These are phyloP conservation scores for Suillus americanus DNA, from an alignment of 768 basidiomycete species.

Conservation along the genomic window DNA sequence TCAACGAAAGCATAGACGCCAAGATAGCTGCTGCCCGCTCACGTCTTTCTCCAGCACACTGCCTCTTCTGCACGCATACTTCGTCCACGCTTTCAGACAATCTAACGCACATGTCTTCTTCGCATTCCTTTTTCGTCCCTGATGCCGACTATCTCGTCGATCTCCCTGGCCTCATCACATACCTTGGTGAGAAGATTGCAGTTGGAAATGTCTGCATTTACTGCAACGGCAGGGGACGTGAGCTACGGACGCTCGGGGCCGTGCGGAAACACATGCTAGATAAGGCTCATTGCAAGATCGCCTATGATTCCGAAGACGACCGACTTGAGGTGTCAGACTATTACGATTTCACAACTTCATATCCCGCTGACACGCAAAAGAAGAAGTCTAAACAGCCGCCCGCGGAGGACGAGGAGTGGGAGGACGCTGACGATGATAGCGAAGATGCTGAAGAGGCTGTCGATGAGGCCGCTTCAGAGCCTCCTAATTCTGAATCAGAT, in stretches of 20 bases:
- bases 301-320: constrained; percentile 80
- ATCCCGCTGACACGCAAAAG: constrained; percentile 48
- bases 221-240: constrained; percentile 81
- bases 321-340: constrained; percentile 87
- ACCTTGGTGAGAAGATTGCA: constrained; percentile 91
- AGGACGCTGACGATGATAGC: constrained; percentile 32
- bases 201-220: constrained; percentile 92
- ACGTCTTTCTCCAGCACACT: constrained; percentile 60
- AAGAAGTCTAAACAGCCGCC: constrained; percentile 18
- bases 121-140: constrained; percentile 95
- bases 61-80: constrained; percentile 79
- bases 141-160: constrained; percentile 91
- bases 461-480: constrained; percentile 43
- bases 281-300: constrained; percentile 95
- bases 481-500: constrained; percentile 29
- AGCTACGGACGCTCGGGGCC: constrained; percentile 82
- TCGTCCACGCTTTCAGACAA: constrained; percentile 58
- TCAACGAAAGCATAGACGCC: constrained; percentile 62
- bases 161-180: constrained; percentile 73
- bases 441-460: constrained; percentile 28
- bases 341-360: constrained; percentile 88
- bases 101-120: constrained; percentile 81
- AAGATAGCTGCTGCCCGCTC: constrained; percentile 73
- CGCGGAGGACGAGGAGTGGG: constrained; percentile 41
- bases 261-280: constrained; percentile 95